Evolutionary conservation across 73 alveolate species (phyloP).

Genomic region (Tetrahymena thermophila): DNA sequence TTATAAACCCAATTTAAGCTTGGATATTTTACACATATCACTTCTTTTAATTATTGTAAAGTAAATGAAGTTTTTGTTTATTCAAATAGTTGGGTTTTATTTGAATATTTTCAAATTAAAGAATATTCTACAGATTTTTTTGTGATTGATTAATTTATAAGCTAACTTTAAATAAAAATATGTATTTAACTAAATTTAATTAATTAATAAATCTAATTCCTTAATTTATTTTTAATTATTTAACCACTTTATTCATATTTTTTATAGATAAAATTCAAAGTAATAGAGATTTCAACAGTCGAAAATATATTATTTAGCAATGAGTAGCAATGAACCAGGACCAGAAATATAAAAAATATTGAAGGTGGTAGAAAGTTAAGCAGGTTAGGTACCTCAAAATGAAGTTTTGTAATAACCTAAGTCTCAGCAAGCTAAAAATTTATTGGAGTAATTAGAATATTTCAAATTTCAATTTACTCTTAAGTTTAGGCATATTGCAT

Average conservation of each 20-base stretch:
- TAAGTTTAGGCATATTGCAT: neutral
- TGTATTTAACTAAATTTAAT: neutral
- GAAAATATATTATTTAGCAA: neutral
- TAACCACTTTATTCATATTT: neutral
- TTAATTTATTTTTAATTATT: too few species aligned
- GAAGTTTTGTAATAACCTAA: neutral
- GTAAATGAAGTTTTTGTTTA: neutral
- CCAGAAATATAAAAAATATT: neutral
- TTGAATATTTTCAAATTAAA: neutral
- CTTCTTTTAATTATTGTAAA: too few species aligned
- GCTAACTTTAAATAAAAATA: neutral
- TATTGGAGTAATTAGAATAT: neutral
- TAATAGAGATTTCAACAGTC: neutral
- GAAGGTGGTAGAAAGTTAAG: neutral
- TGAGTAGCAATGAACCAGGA: neutral
- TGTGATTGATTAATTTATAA: neutral
- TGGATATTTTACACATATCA: too few species aligned
- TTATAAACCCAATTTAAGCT: neutral
- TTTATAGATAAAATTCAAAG: neutral
- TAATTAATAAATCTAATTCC: neutral
- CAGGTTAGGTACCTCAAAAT: neutral
- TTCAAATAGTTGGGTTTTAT: neutral
- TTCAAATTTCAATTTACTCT: neutral
- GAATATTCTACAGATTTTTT: neutral
- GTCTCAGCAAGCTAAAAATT: neutral